Base-by-base conservation (phyloP, 2,329 filamentous ascomycete species). In the Colletotrichum musicola region DNA sequence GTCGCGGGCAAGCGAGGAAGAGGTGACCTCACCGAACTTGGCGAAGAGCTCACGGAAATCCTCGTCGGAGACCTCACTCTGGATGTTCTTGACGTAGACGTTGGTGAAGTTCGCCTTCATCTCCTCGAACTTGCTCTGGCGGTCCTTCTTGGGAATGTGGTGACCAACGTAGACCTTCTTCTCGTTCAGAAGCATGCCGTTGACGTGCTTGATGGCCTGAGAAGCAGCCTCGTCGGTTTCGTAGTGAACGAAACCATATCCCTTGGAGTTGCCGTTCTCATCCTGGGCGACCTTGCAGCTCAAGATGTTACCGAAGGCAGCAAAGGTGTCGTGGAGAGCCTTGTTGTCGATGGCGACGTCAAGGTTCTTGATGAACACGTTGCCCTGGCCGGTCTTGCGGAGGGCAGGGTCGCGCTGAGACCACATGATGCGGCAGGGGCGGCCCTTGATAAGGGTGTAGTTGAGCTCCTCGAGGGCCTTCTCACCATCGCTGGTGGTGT, bases 91-190 rank as follows among this genome's bases (percentile, higher is more conserved):
- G 86, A 99, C 93, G 85, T 99, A 99, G 83, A 99, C 91, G 83
- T 99, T 99, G 87, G 96, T 99, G 89, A 97, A 99, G 89, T 99
- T 99, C 83, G 96, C 96, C 92, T 99, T 99, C 95, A 99, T 99
- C 89, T 99, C 96, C 87, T 99, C 96, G 76, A 98, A 98, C 87
- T 99, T 99, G 93, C 94, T 97, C 89, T 98, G 96, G 77, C 96
- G 95, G 80, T 99, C 96, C 89, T 98, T 98, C 92, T 98, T 98
- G 81, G 96, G 95, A 78, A 99, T 98, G 85, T 99, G 96, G 85
- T 98, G 95, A 73, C 96, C 96, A 75, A 99, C 96, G 76, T 97
- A 99, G 73, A 99, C 96, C 90, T 99, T 99, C 92, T 99, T 99
- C 90, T 99, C 96, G 86, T 99, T 99, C 80, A 99, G 85, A 81